Evolutionary conservation across 2,329 filamentous ascomycete genomes (phyloP), one percentile per base, ranked within the genome.

Genomic region (Microcera coccophila): DNA sequence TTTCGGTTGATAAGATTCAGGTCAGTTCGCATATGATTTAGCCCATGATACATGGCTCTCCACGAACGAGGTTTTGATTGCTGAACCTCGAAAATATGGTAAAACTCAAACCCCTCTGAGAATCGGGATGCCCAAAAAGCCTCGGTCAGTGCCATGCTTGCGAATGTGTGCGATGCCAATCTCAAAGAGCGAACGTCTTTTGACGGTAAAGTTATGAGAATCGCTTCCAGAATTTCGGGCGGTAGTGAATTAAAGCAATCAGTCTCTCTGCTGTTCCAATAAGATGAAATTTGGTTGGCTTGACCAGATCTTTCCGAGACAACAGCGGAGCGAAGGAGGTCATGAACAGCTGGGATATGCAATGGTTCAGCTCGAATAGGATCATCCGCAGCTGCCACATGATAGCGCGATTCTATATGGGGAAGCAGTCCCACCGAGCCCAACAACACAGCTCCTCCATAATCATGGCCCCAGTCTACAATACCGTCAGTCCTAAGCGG

Each of bases 401-500:
- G 14, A n/a, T 29, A 22, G 3, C 36, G 31, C 8, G 36, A 10
- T 26, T 26, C 22, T 26, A 7, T 7, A 12, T 7, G 12, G 7
- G 22, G 12, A 26, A 26, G 12, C 22, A 7, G 7, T 26, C 22
- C 22, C 22, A 7, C 22, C 7, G 22, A 26, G 7, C 22, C 12
- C 22, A 26, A 7, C 12, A 12, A 12, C 22, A 26, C 35, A 4
- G 32, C 48, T 15, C 41, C 43, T 10, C 18, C 45, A 12, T 49
- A 52, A 1, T 34, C 20, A n/a, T 52, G 46, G 2, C 45, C 50
- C 50, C 45, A 52, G 17, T 51, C 39, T 3, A 52, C 5, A 7
- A 49, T 38, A 5, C 32, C 37, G 1, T 9, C 18, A 3, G 5
- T 4, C 7, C 21, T 35, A 5, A 42, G 15, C 10, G 45, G 50